phyloP scores from a whole-genome alignment of 2,329 filamentous ascomycete genomes.

The Xylaria sp. region DNA sequence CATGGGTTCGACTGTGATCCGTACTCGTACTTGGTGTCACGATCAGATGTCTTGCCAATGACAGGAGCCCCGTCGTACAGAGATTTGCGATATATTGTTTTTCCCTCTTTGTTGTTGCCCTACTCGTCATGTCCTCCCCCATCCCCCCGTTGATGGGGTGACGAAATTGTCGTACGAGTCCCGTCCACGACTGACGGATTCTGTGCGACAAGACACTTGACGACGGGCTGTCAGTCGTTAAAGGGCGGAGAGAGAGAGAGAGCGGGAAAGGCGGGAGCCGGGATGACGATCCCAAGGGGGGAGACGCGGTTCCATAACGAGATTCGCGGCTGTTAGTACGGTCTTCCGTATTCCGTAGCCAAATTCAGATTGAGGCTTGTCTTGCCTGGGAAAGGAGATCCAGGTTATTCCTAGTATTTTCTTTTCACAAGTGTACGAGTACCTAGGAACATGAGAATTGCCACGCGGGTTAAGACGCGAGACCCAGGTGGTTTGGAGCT shows the following conservation, averaged over 20 bases:
- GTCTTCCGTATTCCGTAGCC: too few species aligned
- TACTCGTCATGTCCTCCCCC: not conserved
- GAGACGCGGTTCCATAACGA: not conserved
- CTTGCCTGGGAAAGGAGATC: too few species aligned
- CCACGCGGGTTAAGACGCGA: not conserved
- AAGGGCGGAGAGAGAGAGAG: too few species aligned
- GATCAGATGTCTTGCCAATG: not conserved
- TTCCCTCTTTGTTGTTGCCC: not conserved
- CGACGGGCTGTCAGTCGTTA: too few species aligned
- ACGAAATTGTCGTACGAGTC: not conserved
- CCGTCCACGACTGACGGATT: too few species aligned
- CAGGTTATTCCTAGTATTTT: not conserved
- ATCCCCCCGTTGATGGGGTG: not conserved
- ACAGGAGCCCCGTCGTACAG: not conserved
- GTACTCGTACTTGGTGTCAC: not conserved
- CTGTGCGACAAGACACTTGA: too few species aligned
- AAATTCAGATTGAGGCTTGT: too few species aligned
- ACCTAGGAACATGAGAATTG: not conserved
- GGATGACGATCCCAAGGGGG: not conserved
- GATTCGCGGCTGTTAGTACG: too few species aligned
- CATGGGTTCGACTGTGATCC: not conserved
- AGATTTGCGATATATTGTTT: not conserved
- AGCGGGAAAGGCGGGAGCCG: too few species aligned
- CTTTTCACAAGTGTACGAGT: not conserved
- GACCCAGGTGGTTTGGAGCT: not conserved